These are phyloP conservation scores for Cryptococcus sp. DNA, from an alignment of 1,284 basidiomycete species.

Conservation along the genomic window DNA sequence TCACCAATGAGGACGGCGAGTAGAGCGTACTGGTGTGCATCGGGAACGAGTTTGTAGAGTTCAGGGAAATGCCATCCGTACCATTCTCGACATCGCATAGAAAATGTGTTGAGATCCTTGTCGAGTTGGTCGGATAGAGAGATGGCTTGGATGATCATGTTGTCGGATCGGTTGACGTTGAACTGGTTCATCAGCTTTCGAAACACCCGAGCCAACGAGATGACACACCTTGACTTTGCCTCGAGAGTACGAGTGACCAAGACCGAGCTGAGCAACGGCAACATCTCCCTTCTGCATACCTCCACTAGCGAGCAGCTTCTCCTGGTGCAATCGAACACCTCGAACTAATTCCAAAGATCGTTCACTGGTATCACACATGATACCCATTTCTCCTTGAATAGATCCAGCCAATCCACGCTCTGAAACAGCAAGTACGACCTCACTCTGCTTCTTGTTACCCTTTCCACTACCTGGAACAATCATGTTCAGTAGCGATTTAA, in stretches of 20 bases:
- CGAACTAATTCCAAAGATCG: conserved; percentile 83
- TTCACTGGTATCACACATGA: conserved; percentile 86
- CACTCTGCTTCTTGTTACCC: conserved; percentile 64
- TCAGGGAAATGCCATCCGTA: conserved; percentile 99
- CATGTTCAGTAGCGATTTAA: conserved; percentile 81
- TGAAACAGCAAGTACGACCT: conserved; percentile 75
- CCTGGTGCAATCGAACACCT: conserved; percentile 86
- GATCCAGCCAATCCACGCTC: conserved; percentile 74
- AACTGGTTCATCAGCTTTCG: conserved; percentile 53
- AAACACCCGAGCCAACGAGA: background rate
- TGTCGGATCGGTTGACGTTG: conserved; percentile 98
- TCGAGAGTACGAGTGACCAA: conserved; percentile 96
- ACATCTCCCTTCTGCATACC: conserved; percentile 82
- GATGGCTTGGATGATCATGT: conserved; percentile 99
- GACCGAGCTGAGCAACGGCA: conserved; percentile 87
- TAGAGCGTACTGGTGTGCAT: conserved; percentile 92
- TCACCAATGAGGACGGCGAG: conserved; percentile 84
- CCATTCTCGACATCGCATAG: conserved; percentile 98
- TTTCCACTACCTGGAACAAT: conserved; percentile 59
- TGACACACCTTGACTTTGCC: conserved; percentile 77
- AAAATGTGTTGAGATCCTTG: conserved; percentile 99
- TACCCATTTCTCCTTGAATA: conserved; percentile 71
- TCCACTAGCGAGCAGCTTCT: conserved; percentile 67
- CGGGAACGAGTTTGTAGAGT: conserved; percentile 87
- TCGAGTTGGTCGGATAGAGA: conserved; percentile 97